These are phyloP conservation scores for Fusarium equiseti DNA, from an alignment of 2,329 filamentous ascomycete genomes.

Conservation along the genomic window DNA sequence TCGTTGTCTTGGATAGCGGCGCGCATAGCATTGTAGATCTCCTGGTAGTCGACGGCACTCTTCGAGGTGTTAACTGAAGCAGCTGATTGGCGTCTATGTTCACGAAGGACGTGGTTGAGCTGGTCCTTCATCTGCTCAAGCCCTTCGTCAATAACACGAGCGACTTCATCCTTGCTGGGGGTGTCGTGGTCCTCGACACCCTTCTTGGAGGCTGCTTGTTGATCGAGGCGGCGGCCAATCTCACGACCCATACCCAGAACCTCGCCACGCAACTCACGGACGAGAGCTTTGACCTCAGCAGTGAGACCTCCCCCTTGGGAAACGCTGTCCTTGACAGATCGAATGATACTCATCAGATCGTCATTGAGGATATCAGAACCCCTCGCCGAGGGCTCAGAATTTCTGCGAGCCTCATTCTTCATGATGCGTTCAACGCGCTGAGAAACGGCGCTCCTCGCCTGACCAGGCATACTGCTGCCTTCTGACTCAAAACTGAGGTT, in stretches of 20 bases:
- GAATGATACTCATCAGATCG: constrained; percentile 84
- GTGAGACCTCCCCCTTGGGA: constrained; percentile 89
- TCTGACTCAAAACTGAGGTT: constrained; percentile 60
- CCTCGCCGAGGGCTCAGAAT: constrained; percentile 57
- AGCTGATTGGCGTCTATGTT: constrained; percentile 77
- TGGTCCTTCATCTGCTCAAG: constrained; percentile 86
- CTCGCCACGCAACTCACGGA: constrained; percentile 90
- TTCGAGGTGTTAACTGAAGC: constrained; percentile 72
- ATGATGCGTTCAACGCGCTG: constrained; percentile 60
- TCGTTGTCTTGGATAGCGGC: constrained; percentile 76
- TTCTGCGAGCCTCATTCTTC: constrained; percentile 58
- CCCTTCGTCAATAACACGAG: constrained; percentile 81
- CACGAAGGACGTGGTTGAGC: constrained; percentile 81
- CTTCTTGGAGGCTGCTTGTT: constrained; percentile 70
- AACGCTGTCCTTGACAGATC: constrained; percentile 91
- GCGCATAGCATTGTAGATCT: constrained; percentile 87
- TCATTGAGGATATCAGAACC: constrained; percentile 74
- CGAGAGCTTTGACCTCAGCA: constrained; percentile 89
- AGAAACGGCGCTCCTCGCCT: constrained; percentile 50
- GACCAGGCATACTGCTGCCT: constrained; percentile 52
- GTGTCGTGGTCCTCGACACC: constrained; percentile 61
- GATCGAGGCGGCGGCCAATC: constrained; percentile 82
- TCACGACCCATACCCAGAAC: constrained; percentile 95
- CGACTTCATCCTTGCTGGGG: constrained; percentile 75
- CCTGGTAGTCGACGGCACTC: constrained; percentile 77